Evolutionary conservation across 768 basidiomycete species (phyloP).

Genomic region (Hypsizygus marmoreus): DNA sequence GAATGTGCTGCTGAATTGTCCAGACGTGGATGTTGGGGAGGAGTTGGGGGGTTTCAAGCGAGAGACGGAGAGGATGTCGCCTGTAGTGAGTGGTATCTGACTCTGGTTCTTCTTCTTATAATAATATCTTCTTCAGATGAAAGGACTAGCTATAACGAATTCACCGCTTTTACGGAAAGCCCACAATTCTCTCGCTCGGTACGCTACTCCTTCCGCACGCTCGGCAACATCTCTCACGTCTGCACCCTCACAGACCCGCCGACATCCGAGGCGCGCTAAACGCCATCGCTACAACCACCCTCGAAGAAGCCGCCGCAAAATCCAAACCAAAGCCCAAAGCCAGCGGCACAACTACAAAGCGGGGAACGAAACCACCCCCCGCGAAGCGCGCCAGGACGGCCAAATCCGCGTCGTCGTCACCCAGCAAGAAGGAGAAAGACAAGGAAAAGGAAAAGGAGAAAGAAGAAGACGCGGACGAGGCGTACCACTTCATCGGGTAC

Average conservation of each 20-base stretch:
- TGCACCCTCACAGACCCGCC: conserved; percentile 42
- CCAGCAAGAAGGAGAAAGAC: conserved; percentile 21
- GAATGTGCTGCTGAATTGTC: conserved; percentile 61
- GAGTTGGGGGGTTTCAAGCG: conserved; percentile 44
- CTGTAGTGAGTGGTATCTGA: conserved; percentile 49
- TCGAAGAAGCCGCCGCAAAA: conserved; percentile 43
- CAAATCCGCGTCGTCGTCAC: conserved; percentile 13
- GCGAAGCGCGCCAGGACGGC: conserved; percentile 35
- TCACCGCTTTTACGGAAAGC: conserved; percentile 52
- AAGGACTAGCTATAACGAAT: conserved; percentile 62
- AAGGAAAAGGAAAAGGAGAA: conserved; percentile 19
- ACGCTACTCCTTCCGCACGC: conserved; percentile 18
- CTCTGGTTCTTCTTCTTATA: no score
- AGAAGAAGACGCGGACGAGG: conserved; percentile 38
- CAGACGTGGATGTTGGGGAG: conserved; percentile 48
- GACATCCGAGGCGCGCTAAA: conserved; percentile 58
- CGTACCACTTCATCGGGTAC: conserved; percentile 68
- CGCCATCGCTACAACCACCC: conserved; percentile 44
- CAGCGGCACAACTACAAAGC: no score
- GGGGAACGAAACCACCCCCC: conserved; percentile 31
- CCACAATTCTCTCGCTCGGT: conserved; percentile 66
- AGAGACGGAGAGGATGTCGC: conserved; percentile 58
- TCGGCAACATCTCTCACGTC: conserved; percentile 2
- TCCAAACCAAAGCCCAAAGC: conserved; percentile 20
- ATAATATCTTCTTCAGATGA: conserved; percentile 56